Evolutionary conservation across 805 yeast species (phyloP).

Genomic region (Metschnikowia sp.): DNA sequence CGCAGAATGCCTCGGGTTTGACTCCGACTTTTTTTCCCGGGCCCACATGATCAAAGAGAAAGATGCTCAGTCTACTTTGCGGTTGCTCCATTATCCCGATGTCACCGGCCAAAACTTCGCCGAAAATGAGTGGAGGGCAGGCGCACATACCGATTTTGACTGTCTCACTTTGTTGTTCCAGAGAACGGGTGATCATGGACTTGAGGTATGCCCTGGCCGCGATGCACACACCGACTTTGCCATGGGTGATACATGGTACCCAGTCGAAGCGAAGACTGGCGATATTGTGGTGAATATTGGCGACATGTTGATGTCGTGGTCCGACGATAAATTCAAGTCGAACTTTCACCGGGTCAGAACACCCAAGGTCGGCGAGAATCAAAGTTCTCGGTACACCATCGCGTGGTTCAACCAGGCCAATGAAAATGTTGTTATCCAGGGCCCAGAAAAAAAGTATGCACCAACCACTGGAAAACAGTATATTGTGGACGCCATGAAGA

Average conservation of each 20-base stretch:
- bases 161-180: conserved; percentile 32
- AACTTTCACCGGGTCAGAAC: conserved; percentile 34
- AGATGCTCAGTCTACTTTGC: conserved; percentile 32
- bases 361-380: conserved; percentile 25
- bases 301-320: conserved; percentile 39
- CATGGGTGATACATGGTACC: conserved; percentile 31
- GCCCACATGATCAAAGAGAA: conserved; percentile 24
- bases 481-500: conserved; percentile 32
- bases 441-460: conserved; percentile 15
- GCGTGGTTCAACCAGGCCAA: conserved; percentile 37
- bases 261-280: conserved; percentile 30
- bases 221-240: conserved; percentile 33
- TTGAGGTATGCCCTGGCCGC: conserved; percentile 36
- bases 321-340: conserved; percentile 28
- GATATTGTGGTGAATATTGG: conserved; percentile 36
- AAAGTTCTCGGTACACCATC: conserved; percentile 27
- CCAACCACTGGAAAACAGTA: conserved; percentile 28
- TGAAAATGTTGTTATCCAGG: conserved; percentile 20
- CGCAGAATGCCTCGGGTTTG: conserved; percentile 29
- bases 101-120: conserved; percentile 20
- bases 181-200: conserved; percentile 32
- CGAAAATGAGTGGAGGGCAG: conserved; percentile 32
- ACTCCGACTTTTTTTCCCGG: conserved; percentile 22
- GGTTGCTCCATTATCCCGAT: conserved; percentile 31
- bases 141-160: conserved; percentile 37